Evolutionary conservation across 345 rosid species (phyloP).

Genomic region (Triadica sebifera): DNA sequence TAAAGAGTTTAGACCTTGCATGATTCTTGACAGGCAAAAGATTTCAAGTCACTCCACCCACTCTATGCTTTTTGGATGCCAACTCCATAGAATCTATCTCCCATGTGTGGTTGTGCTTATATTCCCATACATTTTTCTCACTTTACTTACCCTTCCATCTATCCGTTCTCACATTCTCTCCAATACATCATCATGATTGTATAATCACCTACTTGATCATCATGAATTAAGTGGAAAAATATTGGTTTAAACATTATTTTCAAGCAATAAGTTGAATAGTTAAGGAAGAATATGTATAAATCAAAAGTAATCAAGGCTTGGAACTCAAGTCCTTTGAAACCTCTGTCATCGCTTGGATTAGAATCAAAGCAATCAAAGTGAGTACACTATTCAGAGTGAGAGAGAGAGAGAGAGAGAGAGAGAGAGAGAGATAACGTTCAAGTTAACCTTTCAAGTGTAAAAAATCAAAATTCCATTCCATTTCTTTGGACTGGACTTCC

Average conservation of each 20-base stretch:
- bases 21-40: constrained; percentile 13
- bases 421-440: constrained; percentile 46
- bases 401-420: constrained; percentile 21
- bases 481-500: constrained; percentile 40
- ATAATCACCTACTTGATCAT: not conserved
- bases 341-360: constrained; percentile 64
- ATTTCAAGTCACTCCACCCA: constrained; percentile 3
- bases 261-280: not conserved
- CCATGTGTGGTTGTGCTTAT: not conserved
- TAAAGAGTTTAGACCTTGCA: not conserved
- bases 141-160: not conserved
- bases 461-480: constrained; percentile 25
- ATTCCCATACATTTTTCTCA: not conserved
- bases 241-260: not conserved
- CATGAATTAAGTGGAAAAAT: constrained; percentile 3
- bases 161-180: not conserved
- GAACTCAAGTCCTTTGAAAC: constrained; percentile 40
- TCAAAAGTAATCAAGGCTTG: constrained; percentile 37
- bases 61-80: not conserved
- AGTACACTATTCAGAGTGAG: constrained; percentile 17
- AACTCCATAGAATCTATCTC: not conserved
- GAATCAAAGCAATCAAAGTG: constrained; percentile 81
- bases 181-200: not conserved
- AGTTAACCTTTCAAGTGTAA: constrained; percentile 47
- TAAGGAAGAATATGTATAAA: not conserved